Evolutionary conservation across 1,139 yeast species (phyloP).

Genomic region (Candida frijolesensis): DNA sequence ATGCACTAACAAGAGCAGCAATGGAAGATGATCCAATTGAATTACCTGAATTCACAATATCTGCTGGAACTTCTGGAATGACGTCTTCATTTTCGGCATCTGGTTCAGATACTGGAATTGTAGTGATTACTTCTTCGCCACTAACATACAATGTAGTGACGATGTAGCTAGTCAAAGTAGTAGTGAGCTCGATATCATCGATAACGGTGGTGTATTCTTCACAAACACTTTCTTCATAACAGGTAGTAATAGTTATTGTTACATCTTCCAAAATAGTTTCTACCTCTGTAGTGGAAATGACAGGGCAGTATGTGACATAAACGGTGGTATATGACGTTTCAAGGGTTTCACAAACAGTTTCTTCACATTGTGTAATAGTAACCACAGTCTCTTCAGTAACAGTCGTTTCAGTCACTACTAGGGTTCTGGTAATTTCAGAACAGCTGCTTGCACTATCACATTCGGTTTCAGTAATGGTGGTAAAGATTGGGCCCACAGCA

Average conservation of each 20-base stretch:
- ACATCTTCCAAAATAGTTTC: conserved; percentile 10
- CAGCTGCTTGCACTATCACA: conserved; percentile 4
- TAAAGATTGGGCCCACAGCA: neutral
- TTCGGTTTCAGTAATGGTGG: conserved; percentile 1
- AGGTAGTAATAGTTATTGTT: conserved; percentile 13
- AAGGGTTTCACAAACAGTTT: conserved; percentile 8
- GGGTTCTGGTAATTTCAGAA: conserved; percentile 5
- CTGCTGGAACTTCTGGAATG: conserved; percentile 1
- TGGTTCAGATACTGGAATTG: neutral
- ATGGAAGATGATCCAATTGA: neutral
- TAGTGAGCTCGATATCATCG: conserved; percentile 12
- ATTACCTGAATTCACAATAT: neutral
- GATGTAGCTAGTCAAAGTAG: conserved; percentile 13
- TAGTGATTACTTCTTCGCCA: neutral
- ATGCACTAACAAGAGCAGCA: neutral
- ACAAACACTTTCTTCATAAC: conserved; percentile 10
- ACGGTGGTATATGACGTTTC: conserved; percentile 10
- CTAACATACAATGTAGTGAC: conserved; percentile 5
- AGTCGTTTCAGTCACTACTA: conserved; percentile 8
- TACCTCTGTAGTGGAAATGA: conserved; percentile 5
- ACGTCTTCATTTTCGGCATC: conserved; percentile 4
- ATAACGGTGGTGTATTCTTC: conserved; percentile 8
- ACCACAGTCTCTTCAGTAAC: conserved; percentile 9
- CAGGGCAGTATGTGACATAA: conserved; percentile 17
- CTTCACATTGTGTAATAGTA: conserved; percentile 14